phyloP scores from a whole-genome alignment of 371 early-diverging fungal species.

The Coemansia sp. region DNA sequence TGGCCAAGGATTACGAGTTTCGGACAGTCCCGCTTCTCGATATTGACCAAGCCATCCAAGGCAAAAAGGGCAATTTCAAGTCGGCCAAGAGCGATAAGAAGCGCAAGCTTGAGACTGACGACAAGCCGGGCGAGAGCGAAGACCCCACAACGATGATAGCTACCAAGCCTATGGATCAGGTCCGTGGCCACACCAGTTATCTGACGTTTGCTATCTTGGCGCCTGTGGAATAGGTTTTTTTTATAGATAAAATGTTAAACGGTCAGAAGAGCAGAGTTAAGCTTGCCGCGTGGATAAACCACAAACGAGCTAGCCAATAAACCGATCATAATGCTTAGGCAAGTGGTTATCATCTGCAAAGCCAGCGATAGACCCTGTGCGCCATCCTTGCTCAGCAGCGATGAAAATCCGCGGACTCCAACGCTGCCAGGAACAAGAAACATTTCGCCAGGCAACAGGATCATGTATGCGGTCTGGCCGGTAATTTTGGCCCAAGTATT shows the following conservation, averaged over 20 bases:
- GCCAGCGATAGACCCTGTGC: constrained; percentile 39
- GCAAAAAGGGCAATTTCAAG: constrained; percentile 42
- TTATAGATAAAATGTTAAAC: constrained; percentile 17
- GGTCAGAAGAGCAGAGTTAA: constrained; percentile 41
- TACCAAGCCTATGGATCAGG: constrained; percentile 37
- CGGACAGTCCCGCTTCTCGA: constrained; percentile 38
- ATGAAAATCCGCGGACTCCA: constrained; percentile 57
- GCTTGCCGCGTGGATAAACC: constrained; percentile 56
- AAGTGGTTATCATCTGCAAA: constrained; percentile 58
- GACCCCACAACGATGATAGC: constrained; percentile 15
- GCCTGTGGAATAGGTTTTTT: constrained; percentile 6
- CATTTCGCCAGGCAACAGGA: constrained; percentile 58
- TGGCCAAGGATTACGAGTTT: constrained; percentile 40
- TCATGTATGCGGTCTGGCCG: constrained; percentile 54
- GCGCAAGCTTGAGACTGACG: constrained; percentile 32
- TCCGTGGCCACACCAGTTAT: constrained; percentile 90
- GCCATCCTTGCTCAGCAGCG: constrained; percentile 48
- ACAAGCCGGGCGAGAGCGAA: not conserved
- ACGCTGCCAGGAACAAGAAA: constrained; percentile 62
- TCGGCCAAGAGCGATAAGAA: constrained; percentile 10
- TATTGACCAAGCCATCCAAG: constrained; percentile 46
- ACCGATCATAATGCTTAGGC: constrained; percentile 58
- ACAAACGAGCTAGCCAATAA: constrained; percentile 58
- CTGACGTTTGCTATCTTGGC: constrained; percentile 77
- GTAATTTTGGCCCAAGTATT: constrained; percentile 48